phyloP scores from a whole-genome alignment of 176 grass and related monocot species.

The Melocanna baccifera region DNA sequence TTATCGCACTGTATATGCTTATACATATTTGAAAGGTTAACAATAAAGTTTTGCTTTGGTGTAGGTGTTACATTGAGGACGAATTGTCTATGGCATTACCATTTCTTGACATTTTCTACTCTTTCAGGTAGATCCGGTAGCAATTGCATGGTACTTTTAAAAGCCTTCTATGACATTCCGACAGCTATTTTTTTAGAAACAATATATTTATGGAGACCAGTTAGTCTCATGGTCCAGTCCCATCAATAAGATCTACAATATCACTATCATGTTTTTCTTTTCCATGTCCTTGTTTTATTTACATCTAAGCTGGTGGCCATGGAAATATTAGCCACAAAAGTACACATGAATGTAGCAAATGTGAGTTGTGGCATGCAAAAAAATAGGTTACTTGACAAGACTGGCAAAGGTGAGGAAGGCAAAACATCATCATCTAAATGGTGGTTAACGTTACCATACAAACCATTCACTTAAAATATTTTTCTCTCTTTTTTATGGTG shows the following conservation, averaged over 20 bases:
- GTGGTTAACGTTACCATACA: constrained; percentile 18
- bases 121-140: not conserved
- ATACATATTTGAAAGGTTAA: not conserved
- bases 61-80: not conserved
- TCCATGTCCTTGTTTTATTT: not conserved
- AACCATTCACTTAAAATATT: not conserved
- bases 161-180: not conserved
- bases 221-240: not conserved
- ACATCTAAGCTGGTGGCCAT: not conserved
- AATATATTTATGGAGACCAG: not conserved
- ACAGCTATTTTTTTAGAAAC: not conserved
- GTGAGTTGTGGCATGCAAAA: not conserved
- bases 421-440: not conserved
- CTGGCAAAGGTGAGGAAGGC: not conserved
- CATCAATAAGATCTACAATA: not conserved
- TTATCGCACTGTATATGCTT: not conserved
- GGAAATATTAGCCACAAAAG: not conserved
- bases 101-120: not conserved
- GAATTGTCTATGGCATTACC: not conserved
- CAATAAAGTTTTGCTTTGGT: not conserved
- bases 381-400: not conserved
- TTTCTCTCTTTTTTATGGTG: not conserved
- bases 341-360: not conserved
- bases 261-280: not conserved
- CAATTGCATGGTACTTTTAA: not conserved